Evolutionary conservation across 164 flowering plant species (phyloP).

Genomic region (Magnolia officinalis): DNA sequence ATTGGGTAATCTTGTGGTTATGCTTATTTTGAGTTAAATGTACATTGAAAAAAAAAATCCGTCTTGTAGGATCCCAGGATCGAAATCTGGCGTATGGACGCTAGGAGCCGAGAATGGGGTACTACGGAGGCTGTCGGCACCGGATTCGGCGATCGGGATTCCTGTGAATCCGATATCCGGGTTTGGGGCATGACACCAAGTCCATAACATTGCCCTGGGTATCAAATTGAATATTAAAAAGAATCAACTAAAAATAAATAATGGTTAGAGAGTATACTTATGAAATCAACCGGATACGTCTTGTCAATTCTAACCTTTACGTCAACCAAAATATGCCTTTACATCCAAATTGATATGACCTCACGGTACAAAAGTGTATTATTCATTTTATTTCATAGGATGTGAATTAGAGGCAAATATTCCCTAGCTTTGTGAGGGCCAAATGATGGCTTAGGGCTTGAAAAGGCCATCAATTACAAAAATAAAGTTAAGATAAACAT

Average conservation of each 20-base stretch:
- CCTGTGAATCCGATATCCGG: too few species aligned
- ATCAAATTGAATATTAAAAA: background rate
- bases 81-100: too few species aligned
- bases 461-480: background rate
- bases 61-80: too few species aligned
- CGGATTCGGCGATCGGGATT: too few species aligned
- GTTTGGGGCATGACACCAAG: too few species aligned
- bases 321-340: slow-evolving; percentile 52
- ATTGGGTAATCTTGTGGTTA: too few species aligned
- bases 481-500: background rate
- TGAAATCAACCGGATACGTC: slow-evolving; percentile 59
- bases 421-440: slow-evolving; percentile 68
- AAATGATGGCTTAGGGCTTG: slow-evolving; percentile 71
- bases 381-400: slow-evolving; percentile 50
- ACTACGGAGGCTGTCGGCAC: too few species aligned
- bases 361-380: slow-evolving; percentile 57
- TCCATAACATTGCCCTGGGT: background rate
- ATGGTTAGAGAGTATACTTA: slow-evolving; percentile 35
- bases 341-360: slow-evolving; percentile 54
- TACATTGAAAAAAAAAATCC: too few species aligned
- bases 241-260: background rate
- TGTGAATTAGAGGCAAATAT: slow-evolving; percentile 54
- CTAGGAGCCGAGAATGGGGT: too few species aligned
- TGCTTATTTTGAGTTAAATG: too few species aligned
- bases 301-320: slow-evolving; percentile 61